Percentiles rank a stretch among this genome's conserved stretches.
These are phyloP conservation scores for Vararia minispora DNA, from an alignment of 768 basidiomycete genomes.

Conservation along the genomic window DNA sequence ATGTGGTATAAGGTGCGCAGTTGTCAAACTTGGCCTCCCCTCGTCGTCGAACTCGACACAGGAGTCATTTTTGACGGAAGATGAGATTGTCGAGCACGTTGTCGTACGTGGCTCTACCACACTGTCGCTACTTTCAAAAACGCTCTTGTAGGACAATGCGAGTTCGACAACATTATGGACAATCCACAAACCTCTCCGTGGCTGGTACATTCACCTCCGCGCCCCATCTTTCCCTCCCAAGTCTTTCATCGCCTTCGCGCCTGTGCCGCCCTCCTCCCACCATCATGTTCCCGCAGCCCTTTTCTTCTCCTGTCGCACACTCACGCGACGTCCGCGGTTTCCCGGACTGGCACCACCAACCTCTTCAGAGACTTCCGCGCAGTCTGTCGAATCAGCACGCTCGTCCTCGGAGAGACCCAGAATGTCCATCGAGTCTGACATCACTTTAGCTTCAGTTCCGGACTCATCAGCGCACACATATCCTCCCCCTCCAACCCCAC, in stretches of 20 bases:
- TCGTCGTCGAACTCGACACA: constrained; percentile 21
- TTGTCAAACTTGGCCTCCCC: background rate
- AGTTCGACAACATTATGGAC: constrained; percentile 59
- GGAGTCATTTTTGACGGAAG: constrained; percentile 65
- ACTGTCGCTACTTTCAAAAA: background rate
- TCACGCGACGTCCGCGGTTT: constrained; percentile 3
- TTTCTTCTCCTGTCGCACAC: constrained; percentile 26
- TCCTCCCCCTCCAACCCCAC: constrained; percentile 23
- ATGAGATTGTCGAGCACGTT: constrained; percentile 67
- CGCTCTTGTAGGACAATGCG: constrained; percentile 44
- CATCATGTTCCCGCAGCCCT: constrained; percentile 23
- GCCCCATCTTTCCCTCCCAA: constrained; percentile 57
- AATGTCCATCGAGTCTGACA: constrained; percentile 19
- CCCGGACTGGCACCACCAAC: background rate
- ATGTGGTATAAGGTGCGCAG: constrained; percentile 71
- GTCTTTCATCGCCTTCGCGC: constrained; percentile 24
- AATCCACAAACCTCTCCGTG: constrained; percentile 67
- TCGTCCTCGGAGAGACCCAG: constrained; percentile 6
- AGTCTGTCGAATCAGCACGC: constrained; percentile 4
- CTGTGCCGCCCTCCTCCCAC: constrained; percentile 21
- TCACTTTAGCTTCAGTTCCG: constrained; percentile 16
- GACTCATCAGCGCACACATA: constrained; percentile 23
- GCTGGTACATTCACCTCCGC: constrained; percentile 77
- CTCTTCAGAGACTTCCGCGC: constrained; percentile 1
- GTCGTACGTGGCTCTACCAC: constrained; percentile 36